Base-by-base conservation (phyloP, 2,329 filamentous ascomycete species). In the Claviceps humidiphila region DNA sequence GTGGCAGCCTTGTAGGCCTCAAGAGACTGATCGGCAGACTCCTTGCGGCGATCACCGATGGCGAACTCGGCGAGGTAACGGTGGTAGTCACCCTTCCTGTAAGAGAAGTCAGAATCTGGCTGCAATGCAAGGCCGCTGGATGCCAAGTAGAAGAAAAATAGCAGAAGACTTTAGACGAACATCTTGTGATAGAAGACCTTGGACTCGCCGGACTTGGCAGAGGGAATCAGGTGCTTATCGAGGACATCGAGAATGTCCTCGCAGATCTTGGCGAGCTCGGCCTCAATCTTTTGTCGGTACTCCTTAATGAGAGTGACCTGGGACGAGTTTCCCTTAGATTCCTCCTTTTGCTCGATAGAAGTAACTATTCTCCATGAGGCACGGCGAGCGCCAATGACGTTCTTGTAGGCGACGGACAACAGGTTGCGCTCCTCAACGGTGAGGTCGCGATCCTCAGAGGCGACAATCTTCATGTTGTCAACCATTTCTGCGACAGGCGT, bases 141-240 rank as follows among this genome's bases (percentile, higher is more conserved):
- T 30, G n/a, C 24, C 14, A 43, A 37, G 22, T 16, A 16, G 38
- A 4, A 17, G n/a, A 16, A 34, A n/a, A 22, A 38, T 16, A 11
- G 30, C 30, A 34, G 30, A 11, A 11, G 9, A 34, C 9, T 34
- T 34, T 1, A 41, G 16, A 41, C 56, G 38, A 40, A 94, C 89
- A 97, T 97, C 85, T 97, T 97, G 86, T 97, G 90, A 78, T 96
- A 96, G 78, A 97, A 97, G 64, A 97, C 91, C 84, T 96, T 96
- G 66, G 89, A 95, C 80, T 97, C 91, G 74, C 90, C 91, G 66
- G 83, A 89, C 79, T 93, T 85, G 63, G 91, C 91, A 64, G 87
- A 93, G 64, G 89, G 87, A 66, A 97, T 96, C 66, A 97, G 79
- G 77, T 91, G 87, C 75, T 91, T 74, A 76, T 96, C 89, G 54